Evolutionary conservation across 305 asterid genomes (phyloP).

Genomic region (Fraxinus platypoda): DNA sequence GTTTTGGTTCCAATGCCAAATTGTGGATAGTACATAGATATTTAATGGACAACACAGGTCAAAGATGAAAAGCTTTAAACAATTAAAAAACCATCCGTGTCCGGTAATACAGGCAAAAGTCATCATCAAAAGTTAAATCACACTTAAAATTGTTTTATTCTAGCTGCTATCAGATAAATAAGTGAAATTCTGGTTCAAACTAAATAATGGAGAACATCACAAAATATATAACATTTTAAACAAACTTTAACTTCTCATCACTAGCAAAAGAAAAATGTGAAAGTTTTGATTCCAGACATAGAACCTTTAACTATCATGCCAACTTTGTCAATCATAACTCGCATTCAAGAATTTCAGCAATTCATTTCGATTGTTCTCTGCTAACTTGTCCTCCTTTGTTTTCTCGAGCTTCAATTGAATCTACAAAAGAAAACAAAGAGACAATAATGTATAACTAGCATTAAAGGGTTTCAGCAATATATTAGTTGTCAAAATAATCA

Average conservation of each 20-base stretch:
- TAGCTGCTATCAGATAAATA: not conserved
- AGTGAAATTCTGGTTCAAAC: too few relatives aligned
- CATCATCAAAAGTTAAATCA: not conserved
- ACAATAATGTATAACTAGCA: constrained; percentile 51
- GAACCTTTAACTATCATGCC: not conserved
- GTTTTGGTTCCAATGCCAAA: not conserved
- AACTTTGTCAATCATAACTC: constrained; percentile 66
- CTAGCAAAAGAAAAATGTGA: too few relatives aligned
- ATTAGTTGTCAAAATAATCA: constrained; percentile 16
- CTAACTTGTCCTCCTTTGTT: constrained; percentile 92
- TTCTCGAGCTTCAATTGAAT: constrained; percentile 84
- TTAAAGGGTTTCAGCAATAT: constrained; percentile 82
- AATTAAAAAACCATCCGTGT: not conserved
- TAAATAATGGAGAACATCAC: too few relatives aligned
- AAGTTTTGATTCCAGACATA: too few relatives aligned
- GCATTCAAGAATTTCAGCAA: constrained; percentile 90
- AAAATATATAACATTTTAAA: too few relatives aligned
- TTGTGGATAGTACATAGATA: too few relatives aligned
- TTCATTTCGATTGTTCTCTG: constrained; percentile 80
- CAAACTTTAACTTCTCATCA: too few relatives aligned
- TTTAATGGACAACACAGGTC: not conserved
- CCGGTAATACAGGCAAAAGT: not conserved
- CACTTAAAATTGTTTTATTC: not conserved
- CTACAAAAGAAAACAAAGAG: constrained; percentile 35
- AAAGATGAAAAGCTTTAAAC: not conserved